Evolutionary conservation across 2,329 filamentous ascomycete genomes (phyloP), one percentile per base, ranked within the genome.

Genomic region (Dichotomopilus funicola): DNA sequence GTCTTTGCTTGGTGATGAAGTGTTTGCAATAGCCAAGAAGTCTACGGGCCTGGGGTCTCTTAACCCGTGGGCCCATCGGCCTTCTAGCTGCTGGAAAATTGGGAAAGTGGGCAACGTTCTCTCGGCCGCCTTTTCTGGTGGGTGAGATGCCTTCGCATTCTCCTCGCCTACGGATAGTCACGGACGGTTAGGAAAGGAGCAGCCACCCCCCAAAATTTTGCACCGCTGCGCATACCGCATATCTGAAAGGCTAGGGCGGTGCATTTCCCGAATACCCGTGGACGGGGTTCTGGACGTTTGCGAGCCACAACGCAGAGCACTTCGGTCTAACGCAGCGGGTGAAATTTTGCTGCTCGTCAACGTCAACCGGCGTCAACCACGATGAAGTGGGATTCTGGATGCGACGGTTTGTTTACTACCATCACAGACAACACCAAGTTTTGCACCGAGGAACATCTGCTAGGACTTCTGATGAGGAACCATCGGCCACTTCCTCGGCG

Each of bases 1-100:
- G 61, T 61, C 41, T 53, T 45, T 59, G 48, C 49, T 56, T 61
- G 61, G 56, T 63, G 61, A 62, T 55, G 49, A 55, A 61, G 53
- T 61, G 57, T 57, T 49, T 55, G 61, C 53, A 53, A 56, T 44
- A 13, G 6, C 43, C 37, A 13, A n/a, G 11, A 40, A 45, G 56
- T 40, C 45, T 40, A n/a, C 19, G 12, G 35, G 44, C 33, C 47
- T 46, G 49, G 49, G 33, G 50, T 11, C 42, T 49, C 50, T 45
- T 51, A 47, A 41, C 19, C 19, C 19, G 19, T 27, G 19, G 19
- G 19, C 19, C 19, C 19, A 27, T 27, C 19, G 19, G 19, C 19
- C 19, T 27, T 27, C 19, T 27, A 27, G 19, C 19, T 27, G 19
- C 19, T 27, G 19, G 19, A 27, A 27, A 27, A 27, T 27, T 27